phyloP scores from a whole-genome alignment of 164 flowering plant genomes.

The Litsea cubeba region DNA sequence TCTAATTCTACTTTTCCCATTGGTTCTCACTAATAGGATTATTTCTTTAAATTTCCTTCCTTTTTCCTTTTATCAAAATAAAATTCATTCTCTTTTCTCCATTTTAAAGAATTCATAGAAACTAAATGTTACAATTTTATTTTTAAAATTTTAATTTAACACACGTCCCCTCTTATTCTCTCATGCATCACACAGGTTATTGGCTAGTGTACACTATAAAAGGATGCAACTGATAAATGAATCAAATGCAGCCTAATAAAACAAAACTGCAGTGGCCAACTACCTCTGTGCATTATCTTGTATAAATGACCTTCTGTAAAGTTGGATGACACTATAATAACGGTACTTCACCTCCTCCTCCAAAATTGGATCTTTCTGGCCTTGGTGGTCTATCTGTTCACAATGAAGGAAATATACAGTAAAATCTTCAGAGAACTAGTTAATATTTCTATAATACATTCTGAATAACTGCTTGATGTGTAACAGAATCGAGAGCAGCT shows the following conservation, averaged over 20 bases:
- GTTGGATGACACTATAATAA: constrained; percentile 74
- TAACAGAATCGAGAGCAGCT: neutral
- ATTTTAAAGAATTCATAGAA: too few relatives aligned
- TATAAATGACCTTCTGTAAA: constrained; percentile 85
- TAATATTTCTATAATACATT: neutral
- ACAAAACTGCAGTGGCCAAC: neutral
- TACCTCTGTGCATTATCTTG: constrained; percentile 97
- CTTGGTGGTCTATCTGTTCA: constrained; percentile 72
- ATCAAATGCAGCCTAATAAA: neutral
- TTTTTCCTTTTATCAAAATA: too few relatives aligned
- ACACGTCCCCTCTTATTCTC: too few relatives aligned
- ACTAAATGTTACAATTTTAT: too few relatives aligned
- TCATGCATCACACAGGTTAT: too few relatives aligned
- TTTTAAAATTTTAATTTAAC: too few relatives aligned
- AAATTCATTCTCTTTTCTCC: too few relatives aligned
- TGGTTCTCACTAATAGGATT: too few relatives aligned
- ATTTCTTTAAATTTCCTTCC: too few relatives aligned
- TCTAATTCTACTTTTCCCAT: too few relatives aligned
- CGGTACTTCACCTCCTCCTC: constrained; percentile 93
- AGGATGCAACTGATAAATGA: neutral
- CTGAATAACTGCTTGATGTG: neutral
- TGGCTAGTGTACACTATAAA: neutral
- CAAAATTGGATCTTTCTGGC: constrained; percentile 58
- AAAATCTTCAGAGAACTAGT: constrained; percentile 2
- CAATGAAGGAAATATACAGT: constrained; percentile 3